Conservation (phyloP, 2,329 filamentous ascomycete species). For the Acephala macrosclerotiorum region DNA sequence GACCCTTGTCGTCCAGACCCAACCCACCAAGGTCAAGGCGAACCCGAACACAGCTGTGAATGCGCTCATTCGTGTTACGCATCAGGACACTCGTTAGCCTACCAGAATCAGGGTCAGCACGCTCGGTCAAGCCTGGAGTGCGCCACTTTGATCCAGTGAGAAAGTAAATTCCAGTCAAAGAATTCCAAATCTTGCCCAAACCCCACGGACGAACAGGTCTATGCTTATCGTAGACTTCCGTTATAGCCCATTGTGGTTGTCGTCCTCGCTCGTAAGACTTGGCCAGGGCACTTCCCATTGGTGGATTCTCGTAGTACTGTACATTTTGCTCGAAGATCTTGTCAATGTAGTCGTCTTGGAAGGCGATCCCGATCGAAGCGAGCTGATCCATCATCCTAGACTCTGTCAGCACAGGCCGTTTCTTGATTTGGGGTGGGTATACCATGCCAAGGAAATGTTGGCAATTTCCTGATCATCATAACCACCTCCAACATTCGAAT, state of each 20-base stretch:
- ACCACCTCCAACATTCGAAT: slow-evolving; percentile 57
- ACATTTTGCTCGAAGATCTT: slow-evolving; percentile 42
- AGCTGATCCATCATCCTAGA: slow-evolving; percentile 31
- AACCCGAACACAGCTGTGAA: slow-evolving; percentile 46
- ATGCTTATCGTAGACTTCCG: slow-evolving; percentile 56
- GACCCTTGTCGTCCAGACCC: slow-evolving; percentile 46
- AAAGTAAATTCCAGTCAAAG: slow-evolving; percentile 46
- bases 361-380: slow-evolving; percentile 44
- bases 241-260: slow-evolving; percentile 52
- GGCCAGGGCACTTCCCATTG: slow-evolving; percentile 25
- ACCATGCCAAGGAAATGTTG: slow-evolving; percentile 56
- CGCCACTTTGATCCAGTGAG: slow-evolving; percentile 50
- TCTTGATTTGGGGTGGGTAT: neutral
- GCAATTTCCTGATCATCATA: slow-evolving; percentile 56
- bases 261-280: slow-evolving; percentile 31
- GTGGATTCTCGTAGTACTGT: slow-evolving; percentile 39
- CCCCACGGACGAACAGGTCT: slow-evolving; percentile 49
- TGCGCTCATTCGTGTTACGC: slow-evolving; percentile 48
- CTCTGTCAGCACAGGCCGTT: slow-evolving; percentile 33
- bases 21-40: slow-evolving; percentile 46
- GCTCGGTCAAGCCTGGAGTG: slow-evolving; percentile 47
- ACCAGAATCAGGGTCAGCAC: slow-evolving; percentile 49
- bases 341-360: slow-evolving; percentile 46
- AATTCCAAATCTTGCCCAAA: slow-evolving; percentile 45
- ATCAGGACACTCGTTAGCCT: slow-evolving; percentile 46